These are phyloP conservation scores for Kazachstania psychrophila DNA, from an alignment of 805 yeast species.

Conservation along the genomic window DNA sequence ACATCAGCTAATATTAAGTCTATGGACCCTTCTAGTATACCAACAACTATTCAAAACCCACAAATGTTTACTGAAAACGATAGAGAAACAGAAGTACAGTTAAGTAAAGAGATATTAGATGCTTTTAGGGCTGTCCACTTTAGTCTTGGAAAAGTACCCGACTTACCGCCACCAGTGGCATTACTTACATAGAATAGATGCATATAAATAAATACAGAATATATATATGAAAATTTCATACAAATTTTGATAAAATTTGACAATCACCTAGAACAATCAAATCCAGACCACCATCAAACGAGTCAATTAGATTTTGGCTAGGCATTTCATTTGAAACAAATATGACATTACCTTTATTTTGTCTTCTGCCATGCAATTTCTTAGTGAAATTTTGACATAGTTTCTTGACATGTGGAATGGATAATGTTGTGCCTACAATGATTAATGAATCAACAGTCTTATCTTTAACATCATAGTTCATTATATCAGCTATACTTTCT, in stretches of 20 bases:
- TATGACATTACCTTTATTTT: slow-evolving; percentile 44
- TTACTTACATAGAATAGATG: slow-evolving; percentile 11
- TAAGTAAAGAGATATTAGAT: slow-evolving; percentile 36
- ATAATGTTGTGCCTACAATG: slow-evolving; percentile 77
- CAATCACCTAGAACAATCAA: slow-evolving; percentile 57
- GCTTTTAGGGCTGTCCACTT: slow-evolving; percentile 44
- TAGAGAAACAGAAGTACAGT: slow-evolving; percentile 31
- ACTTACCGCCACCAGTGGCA: slow-evolving; percentile 56
- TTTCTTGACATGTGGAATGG: slow-evolving; percentile 65
- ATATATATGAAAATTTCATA: neutral
- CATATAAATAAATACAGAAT: neutral
- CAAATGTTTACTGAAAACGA: slow-evolving; percentile 4
- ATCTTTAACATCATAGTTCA: slow-evolving; percentile 50
- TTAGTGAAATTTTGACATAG: slow-evolving; percentile 52
- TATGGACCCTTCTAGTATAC: too few species aligned
- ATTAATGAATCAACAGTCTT: slow-evolving; percentile 66
- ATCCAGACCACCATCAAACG: slow-evolving; percentile 42
- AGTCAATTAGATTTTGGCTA: slow-evolving; percentile 38
- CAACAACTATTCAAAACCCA: neutral
- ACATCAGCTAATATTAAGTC: too few species aligned
- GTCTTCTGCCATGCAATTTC: slow-evolving; percentile 39
- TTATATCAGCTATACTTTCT: slow-evolving; percentile 70
- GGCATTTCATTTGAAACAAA: slow-evolving; percentile 57
- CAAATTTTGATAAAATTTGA: slow-evolving; percentile 38
- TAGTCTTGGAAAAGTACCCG: slow-evolving; percentile 59